These are phyloP conservation scores for Phytophthora melonis DNA, from an alignment of 352 stramenopile species.

Conservation along the genomic window DNA sequence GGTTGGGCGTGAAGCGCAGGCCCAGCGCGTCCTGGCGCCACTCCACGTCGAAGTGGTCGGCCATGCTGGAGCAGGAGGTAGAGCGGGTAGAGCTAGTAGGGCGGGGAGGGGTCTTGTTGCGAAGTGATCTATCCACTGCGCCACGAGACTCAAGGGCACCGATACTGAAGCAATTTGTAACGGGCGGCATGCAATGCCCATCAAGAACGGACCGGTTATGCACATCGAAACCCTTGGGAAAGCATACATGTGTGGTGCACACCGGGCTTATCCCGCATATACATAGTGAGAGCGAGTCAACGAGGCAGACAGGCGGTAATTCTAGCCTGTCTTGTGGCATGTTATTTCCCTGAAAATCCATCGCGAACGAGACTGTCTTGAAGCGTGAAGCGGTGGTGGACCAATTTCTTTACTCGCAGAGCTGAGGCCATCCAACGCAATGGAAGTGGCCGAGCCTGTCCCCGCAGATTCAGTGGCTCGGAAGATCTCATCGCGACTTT, in stretches of 20 bases:
- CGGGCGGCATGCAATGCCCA: constrained; percentile 25
- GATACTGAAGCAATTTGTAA: constrained; percentile 33
- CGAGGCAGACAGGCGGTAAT: constrained; percentile 18
- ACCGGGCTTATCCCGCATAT: constrained; percentile 6
- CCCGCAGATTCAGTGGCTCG: constrained; percentile 8
- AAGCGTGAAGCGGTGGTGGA: background rate
- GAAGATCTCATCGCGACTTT: background rate
- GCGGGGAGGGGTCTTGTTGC: constrained; percentile 22
- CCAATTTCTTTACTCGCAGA: background rate
- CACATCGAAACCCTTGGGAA: background rate
- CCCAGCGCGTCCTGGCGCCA: constrained; percentile 65
- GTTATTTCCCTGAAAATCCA: constrained; percentile 31
- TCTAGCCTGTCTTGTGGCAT: constrained; percentile 14
- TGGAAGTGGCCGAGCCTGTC: constrained; percentile 22
- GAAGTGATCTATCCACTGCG: constrained; percentile 19
- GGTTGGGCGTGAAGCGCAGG: constrained; percentile 81
- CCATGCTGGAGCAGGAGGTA: background rate
- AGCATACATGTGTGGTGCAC: constrained; percentile 17
- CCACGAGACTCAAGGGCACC: background rate
- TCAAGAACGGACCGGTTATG: constrained; percentile 14
- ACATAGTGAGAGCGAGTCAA: constrained; percentile 7
- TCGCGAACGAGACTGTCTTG: constrained; percentile 24
- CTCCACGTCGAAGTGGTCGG: constrained; percentile 61
- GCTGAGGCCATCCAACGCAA: constrained; percentile 8
- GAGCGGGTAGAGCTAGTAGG: background rate